These are phyloP conservation scores for Ogataea parapolymorpha DNA, from an alignment of 805 yeast species.

Conservation along the genomic window DNA sequence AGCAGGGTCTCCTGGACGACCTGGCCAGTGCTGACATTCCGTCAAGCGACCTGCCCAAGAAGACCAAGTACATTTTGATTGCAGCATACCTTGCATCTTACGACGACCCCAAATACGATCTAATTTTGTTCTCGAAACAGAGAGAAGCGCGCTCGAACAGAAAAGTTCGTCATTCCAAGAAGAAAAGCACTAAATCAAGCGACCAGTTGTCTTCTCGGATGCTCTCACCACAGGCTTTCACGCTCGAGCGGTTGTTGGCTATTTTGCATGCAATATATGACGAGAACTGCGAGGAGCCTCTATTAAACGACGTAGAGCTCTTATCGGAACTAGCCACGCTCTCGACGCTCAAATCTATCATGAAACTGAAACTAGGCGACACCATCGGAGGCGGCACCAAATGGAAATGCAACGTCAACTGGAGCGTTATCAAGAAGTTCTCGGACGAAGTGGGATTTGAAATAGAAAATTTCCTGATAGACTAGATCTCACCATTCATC, in stretches of 20 bases:
- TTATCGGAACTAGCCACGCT: slow-evolving; percentile 37
- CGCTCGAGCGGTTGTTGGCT: slow-evolving; percentile 75
- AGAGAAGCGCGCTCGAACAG: slow-evolving; percentile 44
- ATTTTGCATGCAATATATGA: slow-evolving; percentile 69
- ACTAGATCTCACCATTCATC: slow-evolving; percentile 30
- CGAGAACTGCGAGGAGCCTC: slow-evolving; percentile 33
- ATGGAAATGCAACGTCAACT: slow-evolving; percentile 77
- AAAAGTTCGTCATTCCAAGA: slow-evolving; percentile 29
- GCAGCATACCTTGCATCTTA: slow-evolving; percentile 85
- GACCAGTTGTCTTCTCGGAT: slow-evolving; percentile 55
- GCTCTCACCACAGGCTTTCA: slow-evolving; percentile 70
- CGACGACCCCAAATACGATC: slow-evolving; percentile 65
- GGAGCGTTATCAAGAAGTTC: slow-evolving; percentile 58
- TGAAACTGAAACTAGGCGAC: slow-evolving; percentile 30
- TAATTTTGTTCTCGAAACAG: slow-evolving; percentile 64
- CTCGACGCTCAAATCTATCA: slow-evolving; percentile 31
- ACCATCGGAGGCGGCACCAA: slow-evolving; percentile 63
- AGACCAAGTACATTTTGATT: slow-evolving; percentile 68
- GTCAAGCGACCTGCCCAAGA: slow-evolving; percentile 46
- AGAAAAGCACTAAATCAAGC: slow-evolving; percentile 29
- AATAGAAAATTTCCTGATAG: slow-evolving; percentile 53
- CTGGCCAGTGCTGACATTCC: slow-evolving; percentile 12
- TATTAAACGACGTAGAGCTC: slow-evolving; percentile 34
- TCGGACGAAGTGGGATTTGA: slow-evolving; percentile 66
- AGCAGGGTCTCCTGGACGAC: slow-evolving; percentile 23